Evolutionary conservation across 108 stramenopile genomes (phyloP).

Genomic region (Nitzschia sp.): DNA sequence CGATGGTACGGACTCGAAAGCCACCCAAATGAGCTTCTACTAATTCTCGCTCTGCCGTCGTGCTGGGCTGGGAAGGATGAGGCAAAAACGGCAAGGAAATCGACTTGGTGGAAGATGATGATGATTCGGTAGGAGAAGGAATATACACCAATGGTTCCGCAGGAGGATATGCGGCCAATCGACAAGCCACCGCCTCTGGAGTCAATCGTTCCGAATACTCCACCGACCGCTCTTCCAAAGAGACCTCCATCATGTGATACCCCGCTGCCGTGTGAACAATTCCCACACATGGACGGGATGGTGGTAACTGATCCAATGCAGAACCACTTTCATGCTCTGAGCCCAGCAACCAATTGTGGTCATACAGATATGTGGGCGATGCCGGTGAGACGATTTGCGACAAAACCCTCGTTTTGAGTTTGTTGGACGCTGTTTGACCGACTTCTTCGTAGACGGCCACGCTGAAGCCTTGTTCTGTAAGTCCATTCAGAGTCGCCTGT

Average conservation of each 20-base stretch:
- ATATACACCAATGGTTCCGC: slow-evolving; percentile 76
- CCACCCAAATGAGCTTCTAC: slow-evolving; percentile 22
- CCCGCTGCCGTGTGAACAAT: slow-evolving; percentile 67
- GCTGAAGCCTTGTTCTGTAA: slow-evolving; percentile 81
- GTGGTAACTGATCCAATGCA: slow-evolving; percentile 33
- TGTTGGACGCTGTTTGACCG: slow-evolving; percentile 22
- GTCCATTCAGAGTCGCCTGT: slow-evolving; percentile 85
- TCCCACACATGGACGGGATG: slow-evolving; percentile 79
- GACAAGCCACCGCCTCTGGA: slow-evolving; percentile 82
- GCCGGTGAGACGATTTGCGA: slow-evolving; percentile 91
- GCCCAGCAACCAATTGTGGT: slow-evolving; percentile 53
- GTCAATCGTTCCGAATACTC: slow-evolving; percentile 78
- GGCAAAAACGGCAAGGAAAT: slow-evolving; percentile 26
- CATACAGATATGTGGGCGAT: slow-evolving; percentile 91
- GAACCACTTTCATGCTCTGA: slow-evolving; percentile 13
- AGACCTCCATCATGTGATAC: slow-evolving; percentile 76
- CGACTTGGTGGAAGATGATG: not conserved
- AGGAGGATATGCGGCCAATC: slow-evolving; percentile 75
- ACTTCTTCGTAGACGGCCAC: slow-evolving; percentile 95
- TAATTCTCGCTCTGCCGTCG: not conserved
- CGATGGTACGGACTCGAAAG: slow-evolving; percentile 22
- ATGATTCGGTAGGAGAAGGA: slow-evolving; percentile 48
- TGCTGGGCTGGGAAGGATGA: not conserved
- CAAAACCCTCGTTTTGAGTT: slow-evolving; percentile 70
- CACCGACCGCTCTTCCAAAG: slow-evolving; percentile 68